These are phyloP conservation scores for Ensete glaucum DNA, from an alignment of 176 grass and related monocot genomes.

Conservation along the genomic window DNA sequence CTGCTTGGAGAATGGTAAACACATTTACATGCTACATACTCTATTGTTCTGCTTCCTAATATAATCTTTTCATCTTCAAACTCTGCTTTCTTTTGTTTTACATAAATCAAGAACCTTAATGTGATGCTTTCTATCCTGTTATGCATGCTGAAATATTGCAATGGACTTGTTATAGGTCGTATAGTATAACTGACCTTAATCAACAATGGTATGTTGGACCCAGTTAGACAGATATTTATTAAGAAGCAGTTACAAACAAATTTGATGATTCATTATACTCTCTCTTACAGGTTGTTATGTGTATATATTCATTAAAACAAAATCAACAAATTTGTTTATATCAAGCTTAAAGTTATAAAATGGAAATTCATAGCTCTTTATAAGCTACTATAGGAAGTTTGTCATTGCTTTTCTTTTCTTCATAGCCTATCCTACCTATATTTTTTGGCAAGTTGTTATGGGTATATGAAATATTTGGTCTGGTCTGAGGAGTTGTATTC, in stretches of 20 bases:
- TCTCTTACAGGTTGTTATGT: too few species aligned
- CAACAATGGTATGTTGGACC: not conserved
- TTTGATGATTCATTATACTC: not conserved
- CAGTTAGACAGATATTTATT: not conserved
- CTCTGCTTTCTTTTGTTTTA: not conserved
- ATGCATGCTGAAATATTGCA: not conserved
- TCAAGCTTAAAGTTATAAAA: too few species aligned
- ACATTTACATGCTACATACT: slow-evolving; percentile 1
- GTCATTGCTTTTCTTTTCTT: too few species aligned
- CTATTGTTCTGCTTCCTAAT: too few species aligned
- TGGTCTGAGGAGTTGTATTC: too few species aligned
- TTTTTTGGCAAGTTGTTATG: too few species aligned
- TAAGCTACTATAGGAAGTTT: too few species aligned
- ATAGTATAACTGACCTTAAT: not conserved
- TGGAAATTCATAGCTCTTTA: too few species aligned
- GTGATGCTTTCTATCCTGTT: not conserved
- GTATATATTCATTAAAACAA: too few species aligned
- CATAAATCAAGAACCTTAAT: not conserved
- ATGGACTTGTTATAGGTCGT: not conserved
- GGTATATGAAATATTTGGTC: too few species aligned
- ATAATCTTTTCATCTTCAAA: not conserved
- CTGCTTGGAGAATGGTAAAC: slow-evolving; percentile 78
- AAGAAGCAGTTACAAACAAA: not conserved
- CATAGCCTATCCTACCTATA: too few species aligned
- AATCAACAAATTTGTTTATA: too few species aligned